phyloP scores from a whole-genome alignment of 768 basidiomycete genomes.

The Gloeopeniophorella convolvens region DNA sequence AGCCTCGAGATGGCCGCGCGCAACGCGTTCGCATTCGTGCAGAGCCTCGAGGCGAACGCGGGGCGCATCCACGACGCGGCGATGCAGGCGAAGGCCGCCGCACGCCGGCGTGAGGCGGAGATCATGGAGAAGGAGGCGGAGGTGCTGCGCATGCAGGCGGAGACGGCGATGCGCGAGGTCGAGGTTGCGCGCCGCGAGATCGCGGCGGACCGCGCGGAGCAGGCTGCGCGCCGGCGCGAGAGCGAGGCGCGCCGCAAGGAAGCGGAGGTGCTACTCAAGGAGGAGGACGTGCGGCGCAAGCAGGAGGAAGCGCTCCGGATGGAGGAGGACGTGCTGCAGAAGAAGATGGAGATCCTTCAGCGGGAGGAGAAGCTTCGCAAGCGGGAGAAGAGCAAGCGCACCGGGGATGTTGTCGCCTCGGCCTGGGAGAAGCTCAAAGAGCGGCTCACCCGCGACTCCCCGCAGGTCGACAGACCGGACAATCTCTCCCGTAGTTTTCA shows the following conservation, averaged over 20 bases:
- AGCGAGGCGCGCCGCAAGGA: conserved; percentile 10
- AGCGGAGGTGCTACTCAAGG: conserved; percentile 2
- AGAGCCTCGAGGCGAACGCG: conserved; percentile 6
- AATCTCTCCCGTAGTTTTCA: not conserved
- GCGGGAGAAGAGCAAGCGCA: not conserved
- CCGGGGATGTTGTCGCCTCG: not conserved
- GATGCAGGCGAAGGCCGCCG: conserved; percentile 3
- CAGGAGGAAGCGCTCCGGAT: conserved; percentile 2
- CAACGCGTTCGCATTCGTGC: conserved; percentile 9
- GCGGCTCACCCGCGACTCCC: not conserved
- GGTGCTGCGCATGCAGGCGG: conserved; percentile 2
- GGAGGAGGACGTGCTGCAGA: conserved; percentile 7
- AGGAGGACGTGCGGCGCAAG: conserved; percentile 1
- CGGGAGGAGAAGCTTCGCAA: not conserved
- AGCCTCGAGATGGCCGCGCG: conserved; percentile 11
- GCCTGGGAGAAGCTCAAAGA: conserved; percentile 8
- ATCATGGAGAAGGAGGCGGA: conserved; percentile 11
- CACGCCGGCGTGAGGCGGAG: conserved; percentile 3
- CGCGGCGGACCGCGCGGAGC: conserved; percentile 3
- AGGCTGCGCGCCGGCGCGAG: not conserved
- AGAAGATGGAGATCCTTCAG: not conserved
- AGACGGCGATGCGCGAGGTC: conserved; percentile 5
- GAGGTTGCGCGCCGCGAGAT: conserved; percentile 4
- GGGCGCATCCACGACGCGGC: conserved; percentile 7
- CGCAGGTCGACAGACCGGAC: not conserved